A percentile compares a stretch with the other conserved stretches of the same genome.
phyloP scores from a whole-genome alignment of 2,329 filamentous ascomycete genomes.

The Exserohilum turcica region DNA sequence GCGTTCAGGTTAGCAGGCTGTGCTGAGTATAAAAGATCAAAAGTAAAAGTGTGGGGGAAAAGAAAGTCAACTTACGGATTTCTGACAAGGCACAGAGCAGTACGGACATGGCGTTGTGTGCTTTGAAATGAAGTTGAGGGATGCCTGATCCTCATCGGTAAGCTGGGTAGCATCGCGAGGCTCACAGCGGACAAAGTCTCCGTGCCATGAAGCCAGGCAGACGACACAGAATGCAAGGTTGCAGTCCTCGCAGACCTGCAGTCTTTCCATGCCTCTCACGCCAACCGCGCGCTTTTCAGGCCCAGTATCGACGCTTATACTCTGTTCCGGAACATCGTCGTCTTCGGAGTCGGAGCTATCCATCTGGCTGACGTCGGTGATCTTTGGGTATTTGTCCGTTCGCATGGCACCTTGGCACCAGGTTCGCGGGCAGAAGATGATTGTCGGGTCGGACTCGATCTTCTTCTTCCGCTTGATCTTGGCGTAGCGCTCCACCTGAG shows the following conservation, averaged over 20 bases:
- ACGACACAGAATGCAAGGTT: slow-evolving; percentile 78
- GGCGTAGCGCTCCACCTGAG: slow-evolving; percentile 82
- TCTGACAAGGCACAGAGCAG: slow-evolving; percentile 82
- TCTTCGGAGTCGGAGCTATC: slow-evolving; percentile 50
- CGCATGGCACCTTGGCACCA: slow-evolving; percentile 91
- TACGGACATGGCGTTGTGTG: slow-evolving; percentile 90
- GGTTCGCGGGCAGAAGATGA: slow-evolving; percentile 86
- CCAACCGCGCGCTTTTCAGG: slow-evolving; percentile 38
- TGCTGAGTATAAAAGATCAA: background rate
- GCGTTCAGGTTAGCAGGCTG: background rate
- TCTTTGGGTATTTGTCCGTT: slow-evolving; percentile 57
- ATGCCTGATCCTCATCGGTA: slow-evolving; percentile 82
- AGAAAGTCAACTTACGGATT: slow-evolving; percentile 57
- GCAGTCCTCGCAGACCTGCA: slow-evolving; percentile 80
- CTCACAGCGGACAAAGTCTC: slow-evolving; percentile 76
- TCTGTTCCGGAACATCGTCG: slow-evolving; percentile 25
- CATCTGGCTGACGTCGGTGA: slow-evolving; percentile 48
- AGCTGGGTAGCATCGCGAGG: slow-evolving; percentile 71
- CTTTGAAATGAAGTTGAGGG: slow-evolving; percentile 77
- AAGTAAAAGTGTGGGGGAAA: no score
- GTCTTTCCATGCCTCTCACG: slow-evolving; percentile 64
- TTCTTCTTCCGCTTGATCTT: slow-evolving; percentile 90
- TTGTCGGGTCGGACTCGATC: slow-evolving; percentile 88
- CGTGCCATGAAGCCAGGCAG: slow-evolving; percentile 88
- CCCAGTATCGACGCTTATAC: slow-evolving; percentile 13